Percentiles rank a stretch among this genome's conserved stretches.
Conservation (phyloP, 441 rosid genomes). For the Erodium trifolium region DNA sequence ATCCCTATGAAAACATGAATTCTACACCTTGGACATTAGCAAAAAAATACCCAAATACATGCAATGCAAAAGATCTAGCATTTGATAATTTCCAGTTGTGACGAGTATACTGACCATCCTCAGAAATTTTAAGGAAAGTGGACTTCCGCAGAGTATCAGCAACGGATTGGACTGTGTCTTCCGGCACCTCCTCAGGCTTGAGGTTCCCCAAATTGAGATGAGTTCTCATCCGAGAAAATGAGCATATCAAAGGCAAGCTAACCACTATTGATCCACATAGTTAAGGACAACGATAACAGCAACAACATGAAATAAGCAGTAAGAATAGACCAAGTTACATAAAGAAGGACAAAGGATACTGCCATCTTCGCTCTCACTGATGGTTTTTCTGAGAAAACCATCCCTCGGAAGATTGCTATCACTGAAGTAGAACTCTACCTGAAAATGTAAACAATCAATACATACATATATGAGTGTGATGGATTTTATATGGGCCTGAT, state of each 20-base stretch:
- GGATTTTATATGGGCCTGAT: neutral
- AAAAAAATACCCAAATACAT: neutral
- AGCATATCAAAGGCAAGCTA: slow-evolving; percentile 43
- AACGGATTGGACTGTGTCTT: slow-evolving; percentile 21
- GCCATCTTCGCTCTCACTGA: slow-evolving; percentile 58
- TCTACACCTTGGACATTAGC: neutral
- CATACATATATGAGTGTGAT: neutral
- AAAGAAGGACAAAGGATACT: slow-evolving; percentile 36
- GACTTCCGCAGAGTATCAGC: slow-evolving; percentile 35
- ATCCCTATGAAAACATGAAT: neutral
- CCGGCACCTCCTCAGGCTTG: slow-evolving; percentile 33
- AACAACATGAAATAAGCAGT: neutral
- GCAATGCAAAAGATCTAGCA: neutral
- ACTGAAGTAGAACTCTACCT: slow-evolving; percentile 91
- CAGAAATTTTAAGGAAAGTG: slow-evolving; percentile 36
- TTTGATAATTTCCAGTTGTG: neutral
- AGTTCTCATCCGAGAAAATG: slow-evolving; percentile 45
- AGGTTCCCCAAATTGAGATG: slow-evolving; percentile 33
- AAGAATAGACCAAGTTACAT: too few species aligned
- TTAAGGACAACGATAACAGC: neutral
- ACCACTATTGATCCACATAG: slow-evolving; percentile 29
- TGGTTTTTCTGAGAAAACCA: slow-evolving; percentile 47
- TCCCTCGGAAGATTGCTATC: slow-evolving; percentile 85
- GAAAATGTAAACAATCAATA: slow-evolving; percentile 12
- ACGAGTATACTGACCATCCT: slow-evolving; percentile 29